Evolutionary conservation across 768 basidiomycete species (phyloP).

Genomic region (Dentipellis sp.): DNA sequence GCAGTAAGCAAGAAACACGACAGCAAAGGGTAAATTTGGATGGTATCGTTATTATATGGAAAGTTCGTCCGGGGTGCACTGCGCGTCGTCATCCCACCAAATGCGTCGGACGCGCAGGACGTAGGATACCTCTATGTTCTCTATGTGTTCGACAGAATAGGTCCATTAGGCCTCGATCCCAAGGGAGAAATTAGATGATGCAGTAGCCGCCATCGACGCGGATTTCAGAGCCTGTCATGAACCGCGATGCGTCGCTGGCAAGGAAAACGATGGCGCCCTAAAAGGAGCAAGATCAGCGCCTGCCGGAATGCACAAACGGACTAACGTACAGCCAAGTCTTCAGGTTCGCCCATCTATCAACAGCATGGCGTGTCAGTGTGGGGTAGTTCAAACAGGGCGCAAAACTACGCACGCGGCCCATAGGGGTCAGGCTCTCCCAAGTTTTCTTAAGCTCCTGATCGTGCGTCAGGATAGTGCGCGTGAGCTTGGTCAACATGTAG

Average conservation of each 20-base stretch:
- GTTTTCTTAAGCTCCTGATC: conserved; percentile 75
- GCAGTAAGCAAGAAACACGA: neutral
- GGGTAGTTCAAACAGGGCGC: neutral
- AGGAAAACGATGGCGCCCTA: conserved; percentile 88
- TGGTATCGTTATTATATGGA: neutral
- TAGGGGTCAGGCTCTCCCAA: conserved; percentile 80
- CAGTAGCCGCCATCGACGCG: conserved; percentile 91
- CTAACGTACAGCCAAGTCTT: conserved; percentile 68
- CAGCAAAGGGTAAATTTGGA: neutral
- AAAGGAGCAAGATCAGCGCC: neutral
- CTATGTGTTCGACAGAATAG: neutral
- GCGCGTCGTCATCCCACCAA: neutral
- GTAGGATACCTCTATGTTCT: neutral
- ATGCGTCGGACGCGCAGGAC: neutral
- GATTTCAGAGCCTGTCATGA: conserved; percentile 82
- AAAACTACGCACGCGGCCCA: conserved; percentile 58
- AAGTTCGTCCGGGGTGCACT: neutral
- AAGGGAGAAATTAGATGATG: conserved; percentile 34
- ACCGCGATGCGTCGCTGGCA: conserved; percentile 81
- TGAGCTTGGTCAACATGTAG: conserved; percentile 91
- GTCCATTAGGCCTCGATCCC: neutral
- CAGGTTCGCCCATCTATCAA: conserved; percentile 78
- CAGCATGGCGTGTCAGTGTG: neutral
- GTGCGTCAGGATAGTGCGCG: conserved; percentile 69
- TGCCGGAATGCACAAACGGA: neutral